phyloP scores from a whole-genome alignment of 805 yeast species.

The Lipomyces mesembrius region DNA sequence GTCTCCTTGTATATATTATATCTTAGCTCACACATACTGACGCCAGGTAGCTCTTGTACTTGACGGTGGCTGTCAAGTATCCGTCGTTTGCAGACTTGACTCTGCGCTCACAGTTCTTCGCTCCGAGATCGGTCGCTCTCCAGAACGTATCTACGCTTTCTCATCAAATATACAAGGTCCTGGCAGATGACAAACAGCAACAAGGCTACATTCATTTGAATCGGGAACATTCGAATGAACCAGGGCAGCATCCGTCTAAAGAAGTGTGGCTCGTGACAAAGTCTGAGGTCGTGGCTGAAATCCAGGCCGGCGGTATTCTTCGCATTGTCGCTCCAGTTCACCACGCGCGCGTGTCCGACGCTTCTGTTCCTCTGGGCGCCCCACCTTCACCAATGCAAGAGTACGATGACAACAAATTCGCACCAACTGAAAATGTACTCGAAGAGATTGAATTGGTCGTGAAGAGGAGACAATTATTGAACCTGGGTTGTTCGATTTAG shows the following conservation, averaged over 20 bases:
- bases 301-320: conserved; percentile 5
- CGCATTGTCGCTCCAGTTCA: conserved; percentile 8
- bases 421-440: conserved; percentile 6
- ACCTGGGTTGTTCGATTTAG: neutral
- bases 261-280: conserved; percentile 19
- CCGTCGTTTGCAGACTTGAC: conserved; percentile 22
- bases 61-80: conserved; percentile 13
- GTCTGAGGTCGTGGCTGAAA: neutral
- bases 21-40: neutral
- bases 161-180: conserved; percentile 21
- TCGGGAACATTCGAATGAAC: neutral
- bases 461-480: conserved; percentile 18
- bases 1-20: neutral
- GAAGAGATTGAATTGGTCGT: conserved; percentile 27
- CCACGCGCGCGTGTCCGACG: neutral
- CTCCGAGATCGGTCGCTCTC: conserved; percentile 19
- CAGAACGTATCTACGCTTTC: conserved; percentile 18
- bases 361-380: neutral
- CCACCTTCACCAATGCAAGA: neutral
- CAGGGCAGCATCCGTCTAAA: neutral
- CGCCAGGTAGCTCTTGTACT: conserved; percentile 9
- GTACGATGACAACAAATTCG: neutral
- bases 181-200: conserved; percentile 5
- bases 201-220: conserved; percentile 16
- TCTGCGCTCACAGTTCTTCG: conserved; percentile 14